phyloP scores from a whole-genome alignment of 805 yeast genomes.

The Candida pseudofarinosa region DNA sequence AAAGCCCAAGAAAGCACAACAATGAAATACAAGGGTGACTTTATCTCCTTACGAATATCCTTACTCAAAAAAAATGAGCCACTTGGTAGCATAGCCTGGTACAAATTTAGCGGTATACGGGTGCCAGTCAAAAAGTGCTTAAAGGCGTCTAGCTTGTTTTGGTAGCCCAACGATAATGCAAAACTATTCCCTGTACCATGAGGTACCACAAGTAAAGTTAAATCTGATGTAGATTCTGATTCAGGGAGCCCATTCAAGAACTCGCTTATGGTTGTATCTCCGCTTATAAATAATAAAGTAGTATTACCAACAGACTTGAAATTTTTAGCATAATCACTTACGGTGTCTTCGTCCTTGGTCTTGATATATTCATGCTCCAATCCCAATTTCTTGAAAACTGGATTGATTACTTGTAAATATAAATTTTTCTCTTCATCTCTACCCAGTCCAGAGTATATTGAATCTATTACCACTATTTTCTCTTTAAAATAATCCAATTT shows the following conservation, averaged over 20 bases:
- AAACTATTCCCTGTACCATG: slow-evolving; percentile 87
- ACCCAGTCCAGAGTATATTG: slow-evolving; percentile 47
- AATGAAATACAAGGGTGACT: slow-evolving; percentile 31
- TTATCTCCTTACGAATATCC: slow-evolving; percentile 14
- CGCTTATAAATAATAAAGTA: slow-evolving; percentile 65
- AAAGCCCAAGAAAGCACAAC: slow-evolving; percentile 83
- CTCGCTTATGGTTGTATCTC: slow-evolving; percentile 83
- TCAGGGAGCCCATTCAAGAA: slow-evolving; percentile 50
- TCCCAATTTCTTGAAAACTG: slow-evolving; percentile 39
- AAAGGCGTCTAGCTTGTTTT: slow-evolving; percentile 14
- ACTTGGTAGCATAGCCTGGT: slow-evolving; percentile 41
- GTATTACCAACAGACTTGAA: slow-evolving; percentile 15
- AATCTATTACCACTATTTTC: slow-evolving; percentile 40
- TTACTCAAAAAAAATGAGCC: slow-evolving; percentile 19
- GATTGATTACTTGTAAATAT: slow-evolving; percentile 41
- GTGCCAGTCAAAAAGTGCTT: slow-evolving; percentile 14
- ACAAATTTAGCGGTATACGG: slow-evolving; percentile 38
- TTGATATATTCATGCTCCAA: slow-evolving; percentile 37
- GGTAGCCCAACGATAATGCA: slow-evolving; percentile 53
- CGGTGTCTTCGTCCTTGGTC: slow-evolving; percentile 39
- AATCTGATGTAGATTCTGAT: slow-evolving; percentile 2
- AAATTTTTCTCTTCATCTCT: slow-evolving; percentile 27
- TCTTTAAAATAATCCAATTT: slow-evolving; percentile 1
- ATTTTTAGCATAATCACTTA: slow-evolving; percentile 34
- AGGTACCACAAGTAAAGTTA: slow-evolving; percentile 49